Conservation (phyloP, 2,329 filamentous ascomycete species). For the Amauroascus verrucosus region DNA sequence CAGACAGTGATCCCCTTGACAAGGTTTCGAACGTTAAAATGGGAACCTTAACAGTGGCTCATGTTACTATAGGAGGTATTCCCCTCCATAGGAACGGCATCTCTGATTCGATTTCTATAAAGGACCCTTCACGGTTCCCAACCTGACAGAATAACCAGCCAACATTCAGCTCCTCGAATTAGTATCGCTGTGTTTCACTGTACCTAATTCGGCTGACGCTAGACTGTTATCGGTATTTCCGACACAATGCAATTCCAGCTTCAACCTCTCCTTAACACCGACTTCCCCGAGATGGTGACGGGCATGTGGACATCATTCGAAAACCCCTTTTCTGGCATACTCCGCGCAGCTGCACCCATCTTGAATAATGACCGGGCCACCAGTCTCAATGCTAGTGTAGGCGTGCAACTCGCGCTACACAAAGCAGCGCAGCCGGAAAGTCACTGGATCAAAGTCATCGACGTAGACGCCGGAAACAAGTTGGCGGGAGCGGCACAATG, state of each 20-base stretch:
- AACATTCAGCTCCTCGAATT: too few species aligned
- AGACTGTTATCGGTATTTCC: not conserved
- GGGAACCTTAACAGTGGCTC: too few species aligned
- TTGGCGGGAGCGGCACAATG: conserved; percentile 25
- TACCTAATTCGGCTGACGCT: not conserved
- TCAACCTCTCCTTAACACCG: conserved; percentile 4
- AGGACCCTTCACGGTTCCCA: too few species aligned
- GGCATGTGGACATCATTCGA: conserved; percentile 18
- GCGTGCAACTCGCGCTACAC: conserved; percentile 20
- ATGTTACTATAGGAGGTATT: too few species aligned
- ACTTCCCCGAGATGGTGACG: conserved; percentile 13
- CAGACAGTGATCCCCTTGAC: too few species aligned
- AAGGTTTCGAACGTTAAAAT: too few species aligned
- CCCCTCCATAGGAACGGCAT: too few species aligned
- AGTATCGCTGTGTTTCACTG: not conserved
- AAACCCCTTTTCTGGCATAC: conserved; percentile 21
- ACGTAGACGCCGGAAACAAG: conserved; percentile 22
- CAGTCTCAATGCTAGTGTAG: conserved; percentile 15
- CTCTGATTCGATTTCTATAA: too few species aligned
- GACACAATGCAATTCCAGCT: conserved; percentile 9
- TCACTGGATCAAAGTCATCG: conserved; percentile 26
- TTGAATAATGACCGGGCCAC: conserved; percentile 17
- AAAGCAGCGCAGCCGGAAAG: conserved; percentile 21
- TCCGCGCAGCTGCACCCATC: conserved; percentile 22
- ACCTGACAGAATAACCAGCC: too few species aligned